A percentile compares a stretch with the other conserved stretches of the same genome.
Conservation (phyloP, 208 protist genomes). For the Acanthamoeba castellanii region DNA sequence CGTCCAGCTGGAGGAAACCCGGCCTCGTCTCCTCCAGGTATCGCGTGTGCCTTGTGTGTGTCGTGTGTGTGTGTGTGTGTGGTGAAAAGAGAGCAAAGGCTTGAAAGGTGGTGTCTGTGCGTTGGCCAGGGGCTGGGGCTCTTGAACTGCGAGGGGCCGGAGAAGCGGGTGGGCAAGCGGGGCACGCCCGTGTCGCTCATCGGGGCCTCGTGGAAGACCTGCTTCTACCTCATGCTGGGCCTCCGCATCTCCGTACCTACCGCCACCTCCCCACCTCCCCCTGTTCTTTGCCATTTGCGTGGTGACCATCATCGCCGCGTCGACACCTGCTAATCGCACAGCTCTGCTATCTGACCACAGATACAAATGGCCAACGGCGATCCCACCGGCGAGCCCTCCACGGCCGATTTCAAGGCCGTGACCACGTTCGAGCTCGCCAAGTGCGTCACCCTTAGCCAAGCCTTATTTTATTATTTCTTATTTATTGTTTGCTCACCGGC, state of each 20-base stretch:
- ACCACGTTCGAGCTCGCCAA: slow-evolving; percentile 31
- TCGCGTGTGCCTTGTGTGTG: no score
- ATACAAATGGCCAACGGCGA: slow-evolving; percentile 1
- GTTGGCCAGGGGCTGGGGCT: not conserved
- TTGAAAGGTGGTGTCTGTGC: no score
- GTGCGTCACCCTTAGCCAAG: not conserved
- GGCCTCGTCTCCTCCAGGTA: slow-evolving; percentile 13
- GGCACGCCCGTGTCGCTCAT: slow-evolving; percentile 13
- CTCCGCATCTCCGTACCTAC: slow-evolving; percentile 14
- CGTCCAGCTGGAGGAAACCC: not conserved
- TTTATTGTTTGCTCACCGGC: no score
- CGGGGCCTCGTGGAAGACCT: slow-evolving; percentile 5
- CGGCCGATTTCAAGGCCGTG: not conserved
- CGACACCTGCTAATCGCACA: not conserved
- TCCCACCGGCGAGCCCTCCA: not conserved
- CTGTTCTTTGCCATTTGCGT: not conserved
- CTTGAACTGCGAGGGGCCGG: not conserved
- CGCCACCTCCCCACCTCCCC: not conserved
- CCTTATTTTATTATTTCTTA: no score
- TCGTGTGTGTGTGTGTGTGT: not conserved
- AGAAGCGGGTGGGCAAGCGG: not conserved
- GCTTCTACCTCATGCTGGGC: slow-evolving; percentile 37
- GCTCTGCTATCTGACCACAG: not conserved
- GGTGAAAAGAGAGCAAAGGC: not conserved
- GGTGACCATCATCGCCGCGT: not conserved